These are phyloP conservation scores for Grosmannia clavigera DNA, from an alignment of 2,329 filamentous ascomycete species.

Conservation along the genomic window DNA sequence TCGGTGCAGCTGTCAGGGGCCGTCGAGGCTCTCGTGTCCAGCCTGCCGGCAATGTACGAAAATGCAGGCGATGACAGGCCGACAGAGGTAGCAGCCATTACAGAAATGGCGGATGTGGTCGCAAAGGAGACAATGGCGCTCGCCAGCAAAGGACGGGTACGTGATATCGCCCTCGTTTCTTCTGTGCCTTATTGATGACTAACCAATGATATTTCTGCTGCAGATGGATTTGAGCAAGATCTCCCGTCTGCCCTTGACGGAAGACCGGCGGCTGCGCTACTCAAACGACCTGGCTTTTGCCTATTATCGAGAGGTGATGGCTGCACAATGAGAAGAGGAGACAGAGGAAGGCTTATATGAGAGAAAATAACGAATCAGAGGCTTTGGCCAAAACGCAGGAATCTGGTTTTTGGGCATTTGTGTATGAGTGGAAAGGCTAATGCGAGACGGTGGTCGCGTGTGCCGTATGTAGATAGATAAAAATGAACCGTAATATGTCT, in stretches of 20 bases:
- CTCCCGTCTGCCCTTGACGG: constrained; percentile 53
- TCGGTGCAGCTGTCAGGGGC: constrained; percentile 24
- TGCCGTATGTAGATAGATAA: background rate
- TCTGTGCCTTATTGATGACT: constrained; percentile 5
- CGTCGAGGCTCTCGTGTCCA: constrained; percentile 43
- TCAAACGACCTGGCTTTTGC: constrained; percentile 56
- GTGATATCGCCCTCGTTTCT: constrained; percentile 13
- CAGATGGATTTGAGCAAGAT: constrained; percentile 35
- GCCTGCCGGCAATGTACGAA: constrained; percentile 43
- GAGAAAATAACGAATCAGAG: background rate
- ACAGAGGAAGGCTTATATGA: background rate
- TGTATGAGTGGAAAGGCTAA: background rate
- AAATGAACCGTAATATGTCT: background rate
- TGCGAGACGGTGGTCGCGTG: background rate
- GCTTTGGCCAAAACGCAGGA: background rate
- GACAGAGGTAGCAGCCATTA: constrained; percentile 58
- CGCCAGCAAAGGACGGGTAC: constrained; percentile 44
- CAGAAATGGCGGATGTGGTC: constrained; percentile 68
- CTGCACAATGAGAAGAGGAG: constrained; percentile 15
- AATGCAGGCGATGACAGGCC: constrained; percentile 22
- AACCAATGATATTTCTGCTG: constrained; percentile 18
- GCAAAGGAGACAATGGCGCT: constrained; percentile 50
- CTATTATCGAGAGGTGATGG: constrained; percentile 56
- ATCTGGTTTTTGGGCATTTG: background rate
- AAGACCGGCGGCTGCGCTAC: constrained; percentile 59